Base-by-base conservation (phyloP, 2,329 filamentous ascomycete species). In the Alternaria brassicae region DNA sequence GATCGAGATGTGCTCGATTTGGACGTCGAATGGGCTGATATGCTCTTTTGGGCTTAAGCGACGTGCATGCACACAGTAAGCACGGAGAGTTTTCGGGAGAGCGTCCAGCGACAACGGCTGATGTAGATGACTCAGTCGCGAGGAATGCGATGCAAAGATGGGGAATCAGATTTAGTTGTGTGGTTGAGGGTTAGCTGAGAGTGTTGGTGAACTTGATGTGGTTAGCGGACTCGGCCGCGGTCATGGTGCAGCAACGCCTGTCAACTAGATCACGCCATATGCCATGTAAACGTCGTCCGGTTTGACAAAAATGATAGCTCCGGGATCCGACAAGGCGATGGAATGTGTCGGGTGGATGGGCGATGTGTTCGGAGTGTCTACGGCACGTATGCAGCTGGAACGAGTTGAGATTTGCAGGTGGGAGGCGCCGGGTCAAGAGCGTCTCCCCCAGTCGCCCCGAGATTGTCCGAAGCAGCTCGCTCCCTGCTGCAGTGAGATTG, bases 211-310 rank as follows among this genome's bases (percentile, higher is more conserved):
- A n/a, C n/a, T 25, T 32, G 21, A 23, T 49, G 30, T 49, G 23
- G 30, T 34, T 34, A 30, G 30, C 30, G 12, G 47, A 23, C 45
- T 45, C 13, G 45, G 45, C 45, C 28, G 6, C 45, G 28, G 45
- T 49, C 45, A 49, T 49, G 28, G 47, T 49, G 47, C 47, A 49
- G 47, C n/a, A 8, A 39, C 37, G 37, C 12, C 36, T 39, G 47
- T 50, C 47, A 50, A 34, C 32, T 13, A 50, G 19, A 50, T 36
- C 19, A 50, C 30, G 34, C 21, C 47, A 23, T 27, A 10, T 50
- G 34, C 17, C n/a, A 32, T n/a, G n/a, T n/a, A n/a, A n/a, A n/a
- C n/a, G n/a, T n/a, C n/a, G n/a, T n/a, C n/a, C n/a, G n/a, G n/a
- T n/a, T n/a, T n/a, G n/a, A n/a, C n/a, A n/a, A n/a, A n/a, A n/a